Evolutionary conservation across 2,329 filamentous ascomycete species (phyloP).

Genomic region (Colletotrichum brevisporum): DNA sequence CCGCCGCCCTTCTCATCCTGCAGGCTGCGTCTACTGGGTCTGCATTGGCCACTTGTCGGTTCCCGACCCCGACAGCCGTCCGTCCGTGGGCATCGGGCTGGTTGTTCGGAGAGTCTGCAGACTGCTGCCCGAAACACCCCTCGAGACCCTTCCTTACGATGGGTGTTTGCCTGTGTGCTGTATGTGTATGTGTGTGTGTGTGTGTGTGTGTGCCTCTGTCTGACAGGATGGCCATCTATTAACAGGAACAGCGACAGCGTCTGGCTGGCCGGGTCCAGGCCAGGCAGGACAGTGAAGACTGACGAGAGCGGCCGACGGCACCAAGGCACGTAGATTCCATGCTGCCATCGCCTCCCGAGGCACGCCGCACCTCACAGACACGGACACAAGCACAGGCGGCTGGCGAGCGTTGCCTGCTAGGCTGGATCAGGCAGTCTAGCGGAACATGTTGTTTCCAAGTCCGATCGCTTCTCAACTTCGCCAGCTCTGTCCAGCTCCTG

Average conservation of each 20-base stretch:
- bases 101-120: background rate
- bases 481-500: constrained; percentile 14
- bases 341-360: constrained; percentile 30
- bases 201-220: background rate
- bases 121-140: constrained; percentile 10
- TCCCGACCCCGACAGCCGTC: background rate
- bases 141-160: constrained; percentile 17
- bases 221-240: background rate
- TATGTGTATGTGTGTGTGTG: too few relatives aligned
- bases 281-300: background rate
- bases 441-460: constrained; percentile 20
- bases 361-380: background rate
- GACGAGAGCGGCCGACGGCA: constrained; percentile 23
- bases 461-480: constrained; percentile 25
- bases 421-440: constrained; percentile 14
- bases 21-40: background rate
- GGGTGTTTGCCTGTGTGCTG: background rate
- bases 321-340: constrained; percentile 19
- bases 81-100: constrained; percentile 9
- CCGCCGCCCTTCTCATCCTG: background rate
- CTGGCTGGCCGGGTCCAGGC: background rate
- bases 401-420: constrained; percentile 7
- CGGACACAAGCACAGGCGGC: constrained; percentile 1
- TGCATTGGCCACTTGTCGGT: constrained; percentile 10
- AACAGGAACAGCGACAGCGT: background rate